phyloP scores from a whole-genome alignment of 257 asterid species.

The Gentiana straminea region DNA sequence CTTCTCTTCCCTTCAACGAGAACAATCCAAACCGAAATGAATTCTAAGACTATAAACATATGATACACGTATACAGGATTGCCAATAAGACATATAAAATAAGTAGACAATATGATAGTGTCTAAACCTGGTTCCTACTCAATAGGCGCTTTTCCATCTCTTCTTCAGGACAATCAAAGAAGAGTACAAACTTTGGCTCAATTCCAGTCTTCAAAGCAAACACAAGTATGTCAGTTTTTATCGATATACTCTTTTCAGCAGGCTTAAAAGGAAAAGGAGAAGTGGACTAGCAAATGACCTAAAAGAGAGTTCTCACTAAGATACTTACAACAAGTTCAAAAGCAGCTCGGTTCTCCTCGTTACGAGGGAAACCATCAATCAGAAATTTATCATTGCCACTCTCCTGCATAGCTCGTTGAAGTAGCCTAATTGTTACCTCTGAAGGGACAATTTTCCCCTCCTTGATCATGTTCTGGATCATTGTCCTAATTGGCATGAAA shows the following conservation, averaged over 20 bases:
- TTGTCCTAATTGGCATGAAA: slow-evolving; percentile 32
- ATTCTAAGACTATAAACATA: slow-evolving; percentile 1
- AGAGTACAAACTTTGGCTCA: slow-evolving; percentile 57
- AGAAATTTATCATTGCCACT: slow-evolving; percentile 72
- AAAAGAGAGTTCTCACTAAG: too few species aligned
- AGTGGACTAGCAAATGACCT: too few species aligned
- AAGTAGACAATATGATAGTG: not conserved
- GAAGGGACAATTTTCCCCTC: slow-evolving; percentile 92
- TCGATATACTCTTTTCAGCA: not conserved
- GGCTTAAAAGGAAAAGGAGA: not conserved
- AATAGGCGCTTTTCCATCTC: slow-evolving; percentile 45
- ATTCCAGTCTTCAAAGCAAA: slow-evolving; percentile 52
- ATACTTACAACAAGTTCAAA: slow-evolving; percentile 70
- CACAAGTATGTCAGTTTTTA: not conserved
- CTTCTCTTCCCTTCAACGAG: slow-evolving; percentile 34
- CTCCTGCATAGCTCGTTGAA: slow-evolving; percentile 63
- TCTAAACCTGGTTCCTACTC: slow-evolving; percentile 25
- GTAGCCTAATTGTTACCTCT: slow-evolving; percentile 77
- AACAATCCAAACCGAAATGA: not conserved
- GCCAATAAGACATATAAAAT: not conserved
- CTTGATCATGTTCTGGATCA: slow-evolving; percentile 77
- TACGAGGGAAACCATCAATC: slow-evolving; percentile 93
- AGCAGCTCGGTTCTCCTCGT: slow-evolving; percentile 87
- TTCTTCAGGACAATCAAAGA: slow-evolving; percentile 34
- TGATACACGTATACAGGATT: not conserved